Evolutionary conservation across 148 eudicot species (phyloP), one percentile per base, ranked within the genome.

Genomic region (Cornus kousa): DNA sequence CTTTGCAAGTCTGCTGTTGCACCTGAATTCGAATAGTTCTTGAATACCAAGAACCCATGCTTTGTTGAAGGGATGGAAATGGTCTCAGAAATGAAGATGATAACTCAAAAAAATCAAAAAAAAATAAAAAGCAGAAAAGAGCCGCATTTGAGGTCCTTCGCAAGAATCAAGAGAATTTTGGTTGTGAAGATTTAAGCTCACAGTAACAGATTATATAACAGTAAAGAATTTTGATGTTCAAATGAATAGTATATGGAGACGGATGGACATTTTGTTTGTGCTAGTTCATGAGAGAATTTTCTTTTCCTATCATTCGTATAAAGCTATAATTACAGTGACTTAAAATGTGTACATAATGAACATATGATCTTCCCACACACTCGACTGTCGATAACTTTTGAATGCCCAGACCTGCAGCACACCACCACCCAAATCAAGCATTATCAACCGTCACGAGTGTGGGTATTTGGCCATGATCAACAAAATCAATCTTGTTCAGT

Each of bases 401-500:
- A 43, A 43, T 43, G 48, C 48, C 48, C 48, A 35, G 37, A 35
- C 53, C 53, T 37, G 53, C 24, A 39, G 20, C 53, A n/a, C 53
- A 28, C 28, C 57, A 50, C 59, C 37, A 62, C 35, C 75, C 17
- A 9, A n/a, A 74, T 84, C 74, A 83, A 9, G 62, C 78, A 12
- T 87, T 82, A 3, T 79, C 82, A 33, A 17, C 16, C 9, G 87
- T 82, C 80, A 89, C 79, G n/a, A 93, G 32, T 35, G 89, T 93
- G 11, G 97, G 93, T 72, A 93, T 91, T 81, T 93, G 94, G 59
- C 94, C 91, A 65, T 73, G 85, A 83, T 89, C 78, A 8, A 88
- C 87, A 28, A 91, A 93, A 79, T 91, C 93, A 24, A 93, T 84
- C 91, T 89, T 89, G 87, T 88, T 84, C 74, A 93, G 78, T 80